Percentiles rank a stretch among this genome's conserved stretches.
These are phyloP conservation scores for Xylariaceae sp. DNA, from an alignment of 2,329 filamentous ascomycete species.

Conservation along the genomic window DNA sequence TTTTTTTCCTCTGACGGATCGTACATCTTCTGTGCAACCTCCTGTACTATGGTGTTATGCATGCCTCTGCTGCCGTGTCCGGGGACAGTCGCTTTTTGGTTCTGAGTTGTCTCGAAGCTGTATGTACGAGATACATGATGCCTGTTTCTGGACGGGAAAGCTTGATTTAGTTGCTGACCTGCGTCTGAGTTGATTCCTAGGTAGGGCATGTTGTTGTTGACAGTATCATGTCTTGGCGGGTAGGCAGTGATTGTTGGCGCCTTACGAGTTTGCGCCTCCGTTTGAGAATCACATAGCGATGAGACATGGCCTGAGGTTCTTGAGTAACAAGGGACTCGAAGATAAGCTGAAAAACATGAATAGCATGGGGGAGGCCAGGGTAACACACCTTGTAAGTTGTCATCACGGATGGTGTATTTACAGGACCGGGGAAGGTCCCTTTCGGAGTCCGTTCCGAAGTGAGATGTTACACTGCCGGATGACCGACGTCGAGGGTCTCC, in stretches of 20 bases:
- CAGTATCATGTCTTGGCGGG: not conserved
- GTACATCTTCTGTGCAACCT: slow-evolving; percentile 2
- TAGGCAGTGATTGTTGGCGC: not conserved
- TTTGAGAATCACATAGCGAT: not conserved
- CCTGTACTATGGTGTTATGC: not conserved
- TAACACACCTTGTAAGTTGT: not conserved
- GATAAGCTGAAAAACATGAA: not conserved
- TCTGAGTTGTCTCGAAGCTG: not conserved
- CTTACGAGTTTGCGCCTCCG: not conserved
- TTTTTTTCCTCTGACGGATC: slow-evolving; percentile 4
- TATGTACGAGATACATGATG: too few species aligned
- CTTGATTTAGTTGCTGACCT: not conserved
- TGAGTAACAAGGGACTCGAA: not conserved
- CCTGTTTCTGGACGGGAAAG: too few species aligned
- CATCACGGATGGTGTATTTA: not conserved
- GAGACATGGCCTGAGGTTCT: not conserved
- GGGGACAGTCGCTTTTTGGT: not conserved
- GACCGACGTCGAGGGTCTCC: not conserved
- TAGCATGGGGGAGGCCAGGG: not conserved
- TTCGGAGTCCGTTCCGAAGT: slow-evolving; percentile 16
- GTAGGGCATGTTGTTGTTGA: not conserved
- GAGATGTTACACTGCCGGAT: slow-evolving; percentile 11
- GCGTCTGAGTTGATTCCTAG: not conserved
- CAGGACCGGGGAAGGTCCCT: not conserved
- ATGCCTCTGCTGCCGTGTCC: not conserved